Conservation (phyloP, 345 rosid genomes). For the Erucastrum elatum region DNA sequence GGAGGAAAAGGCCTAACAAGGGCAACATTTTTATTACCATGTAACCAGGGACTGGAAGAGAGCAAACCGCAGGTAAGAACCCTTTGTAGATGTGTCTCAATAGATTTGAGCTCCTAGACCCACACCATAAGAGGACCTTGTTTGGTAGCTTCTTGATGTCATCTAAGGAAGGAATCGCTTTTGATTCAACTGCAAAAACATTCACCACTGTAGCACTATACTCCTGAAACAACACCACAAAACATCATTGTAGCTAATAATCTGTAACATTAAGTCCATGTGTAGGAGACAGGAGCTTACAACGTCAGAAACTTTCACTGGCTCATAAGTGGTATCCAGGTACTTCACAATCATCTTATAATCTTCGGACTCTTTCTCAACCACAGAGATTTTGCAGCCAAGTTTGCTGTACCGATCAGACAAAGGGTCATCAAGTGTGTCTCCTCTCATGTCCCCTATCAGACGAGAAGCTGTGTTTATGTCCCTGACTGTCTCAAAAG, state of each 20-base stretch:
- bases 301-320: slow-evolving; percentile 64
- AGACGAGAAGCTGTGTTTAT: slow-evolving; percentile 69
- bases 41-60: slow-evolving; percentile 74
- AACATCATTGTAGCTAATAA: background rate
- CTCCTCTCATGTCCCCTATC: slow-evolving; percentile 66
- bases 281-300: slow-evolving; percentile 31
- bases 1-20: no score
- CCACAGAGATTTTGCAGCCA: slow-evolving; percentile 55
- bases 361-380: slow-evolving; percentile 66
- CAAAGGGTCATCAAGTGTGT: slow-evolving; percentile 71
- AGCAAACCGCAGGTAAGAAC: slow-evolving; percentile 65
- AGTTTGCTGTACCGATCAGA: slow-evolving; percentile 56
- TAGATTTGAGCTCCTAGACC: slow-evolving; percentile 62
- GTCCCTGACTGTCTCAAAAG: slow-evolving; percentile 65
- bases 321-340: slow-evolving; percentile 69
- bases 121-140: slow-evolving; percentile 81
- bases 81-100: slow-evolving; percentile 72
- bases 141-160: slow-evolving; percentile 65
- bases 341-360: slow-evolving; percentile 74
- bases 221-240: slow-evolving; percentile 43
- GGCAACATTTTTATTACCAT: slow-evolving; percentile 63
- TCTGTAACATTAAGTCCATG: background rate
- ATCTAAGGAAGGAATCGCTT: slow-evolving; percentile 58
- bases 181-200: slow-evolving; percentile 56
- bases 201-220: slow-evolving; percentile 63